Evolutionary conservation across 2,329 filamentous ascomycete genomes (phyloP), one percentile per base, ranked within the genome.

Genomic region (Rutstroemia sydowiana): DNA sequence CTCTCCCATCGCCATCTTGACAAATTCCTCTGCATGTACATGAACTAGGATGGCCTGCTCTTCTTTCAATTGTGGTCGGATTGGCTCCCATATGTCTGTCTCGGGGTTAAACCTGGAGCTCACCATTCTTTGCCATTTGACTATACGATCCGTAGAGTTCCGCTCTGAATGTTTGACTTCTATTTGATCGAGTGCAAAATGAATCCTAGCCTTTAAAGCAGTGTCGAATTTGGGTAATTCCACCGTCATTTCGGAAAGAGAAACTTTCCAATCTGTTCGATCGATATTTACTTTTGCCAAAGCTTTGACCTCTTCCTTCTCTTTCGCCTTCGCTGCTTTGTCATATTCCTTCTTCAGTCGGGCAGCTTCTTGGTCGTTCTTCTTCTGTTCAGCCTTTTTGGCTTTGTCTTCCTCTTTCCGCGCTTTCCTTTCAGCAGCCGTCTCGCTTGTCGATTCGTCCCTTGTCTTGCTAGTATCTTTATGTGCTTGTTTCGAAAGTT

Each of bases 171-270:
- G 68, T 46, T 78, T 65, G 9, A 81, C 75, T 13, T 73, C 68
- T 2, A 82, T 61, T 1, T 74, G 71, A 2, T 68, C 64, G 0
- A 85, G 70, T n/a, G 83, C 68, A 1, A 71, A 65, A 49, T 75
- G 68, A 5, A 77, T 66, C 43, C 78, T 75, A 1, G 16, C 13
- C 72, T 66, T 21, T 64, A 70, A 21, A 75, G 63, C 0, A 23
- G 44, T 41, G 1, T 45, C 23, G 1, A 92, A 69, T 0, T 69
- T 68, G 0, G 87, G 78, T 21, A 92, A 70, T 59, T 88, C 79
- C 1, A 89, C 75, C 46, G 92, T 83, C 87, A 93, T 92, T 66
- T 93, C 87, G 0, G 77, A 77, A 0, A 82, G 79, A 0, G 86
- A 85, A 0, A 82, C 71, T 59, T 87, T 88, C 69, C 88, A 89